These are phyloP conservation scores for Conticribra weissflogii DNA, from an alignment of 108 stramenopile species.

Conservation along the genomic window DNA sequence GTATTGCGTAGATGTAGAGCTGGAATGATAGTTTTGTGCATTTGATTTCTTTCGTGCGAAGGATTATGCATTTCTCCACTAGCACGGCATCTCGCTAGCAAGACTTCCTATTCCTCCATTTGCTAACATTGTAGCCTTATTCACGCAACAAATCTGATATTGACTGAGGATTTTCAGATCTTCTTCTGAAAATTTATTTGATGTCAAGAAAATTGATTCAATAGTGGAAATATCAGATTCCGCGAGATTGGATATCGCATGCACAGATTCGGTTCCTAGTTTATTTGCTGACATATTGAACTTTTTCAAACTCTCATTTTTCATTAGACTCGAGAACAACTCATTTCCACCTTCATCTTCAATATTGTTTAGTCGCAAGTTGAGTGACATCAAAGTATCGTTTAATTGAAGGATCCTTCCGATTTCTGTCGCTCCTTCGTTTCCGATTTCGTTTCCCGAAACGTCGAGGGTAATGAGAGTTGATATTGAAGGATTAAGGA, in stretches of 20 bases:
- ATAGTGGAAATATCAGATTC: background rate
- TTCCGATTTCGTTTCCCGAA: constrained; percentile 23
- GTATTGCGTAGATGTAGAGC: background rate
- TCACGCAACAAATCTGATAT: background rate
- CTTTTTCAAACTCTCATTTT: constrained; percentile 10
- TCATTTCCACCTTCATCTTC: constrained; percentile 22
- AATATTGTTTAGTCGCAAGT: constrained; percentile 9
- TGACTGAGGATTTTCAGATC: constrained; percentile 8
- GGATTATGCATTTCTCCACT: background rate
- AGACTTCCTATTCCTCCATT: background rate
- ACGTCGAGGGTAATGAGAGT: constrained; percentile 7
- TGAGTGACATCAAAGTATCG: constrained; percentile 17
- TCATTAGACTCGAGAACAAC: constrained; percentile 1
- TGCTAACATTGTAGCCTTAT: too few species aligned
- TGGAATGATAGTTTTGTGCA: background rate
- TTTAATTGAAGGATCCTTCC: constrained; percentile 9
- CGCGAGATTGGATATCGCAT: background rate
- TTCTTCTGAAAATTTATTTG: constrained; percentile 10
- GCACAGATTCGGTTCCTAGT: background rate
- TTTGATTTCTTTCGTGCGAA: background rate
- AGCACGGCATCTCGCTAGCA: constrained; percentile 14
- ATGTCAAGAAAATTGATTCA: constrained; percentile 15
- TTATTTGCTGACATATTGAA: constrained; percentile 4
- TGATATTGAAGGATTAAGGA: background rate
- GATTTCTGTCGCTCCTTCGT: constrained; percentile 6